Evolutionary conservation across 495 filamentous ascomycete species (phyloP).

Genomic region (Pseudevernia furfuracea): DNA sequence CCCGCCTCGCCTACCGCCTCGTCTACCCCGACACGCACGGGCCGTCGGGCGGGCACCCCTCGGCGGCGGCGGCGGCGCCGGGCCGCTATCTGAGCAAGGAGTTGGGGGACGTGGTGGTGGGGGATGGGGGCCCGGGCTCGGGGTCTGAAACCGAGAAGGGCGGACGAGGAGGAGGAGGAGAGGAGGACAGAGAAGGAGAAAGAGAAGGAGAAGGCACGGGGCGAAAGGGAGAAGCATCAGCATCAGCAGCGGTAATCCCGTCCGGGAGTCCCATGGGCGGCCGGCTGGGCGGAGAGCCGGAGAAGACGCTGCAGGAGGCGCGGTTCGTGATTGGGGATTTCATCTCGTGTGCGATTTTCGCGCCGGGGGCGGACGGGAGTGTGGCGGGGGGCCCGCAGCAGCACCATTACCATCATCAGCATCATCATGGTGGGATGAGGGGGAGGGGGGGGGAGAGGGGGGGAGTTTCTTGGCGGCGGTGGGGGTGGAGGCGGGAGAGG

Average conservation of each 20-base stretch:
- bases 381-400: slow-evolving; percentile 43
- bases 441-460: slow-evolving; percentile 29
- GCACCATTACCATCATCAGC: too few relatives aligned
- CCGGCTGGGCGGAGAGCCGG: slow-evolving; percentile 48
- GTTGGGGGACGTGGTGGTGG: slow-evolving; percentile 74
- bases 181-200: slow-evolving; percentile 39
- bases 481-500: slow-evolving; percentile 26
- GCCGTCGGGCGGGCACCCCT: slow-evolving; percentile 35
- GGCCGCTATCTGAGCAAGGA: slow-evolving; percentile 65
- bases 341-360: slow-evolving; percentile 70
- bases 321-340: slow-evolving; percentile 86
- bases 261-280: slow-evolving; percentile 26
- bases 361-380: slow-evolving; percentile 65
- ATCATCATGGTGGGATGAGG: too few relatives aligned
- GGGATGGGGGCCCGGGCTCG: slow-evolving; percentile 38
- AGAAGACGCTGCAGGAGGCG: slow-evolving; percentile 65
- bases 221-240: slow-evolving; percentile 25
- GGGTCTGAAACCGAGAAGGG: too few relatives aligned
- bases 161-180: slow-evolving; percentile 24
- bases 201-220: slow-evolving; percentile 13
- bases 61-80: slow-evolving; percentile 32
- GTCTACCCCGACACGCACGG: slow-evolving; percentile 79
- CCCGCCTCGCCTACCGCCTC: slow-evolving; percentile 76
- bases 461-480: too few relatives aligned
- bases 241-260: too few relatives aligned